Evolutionary conservation across 2,329 filamentous ascomycete species (phyloP), one percentile per base, ranked within the genome.

Genomic region (Fusarium sp.): DNA sequence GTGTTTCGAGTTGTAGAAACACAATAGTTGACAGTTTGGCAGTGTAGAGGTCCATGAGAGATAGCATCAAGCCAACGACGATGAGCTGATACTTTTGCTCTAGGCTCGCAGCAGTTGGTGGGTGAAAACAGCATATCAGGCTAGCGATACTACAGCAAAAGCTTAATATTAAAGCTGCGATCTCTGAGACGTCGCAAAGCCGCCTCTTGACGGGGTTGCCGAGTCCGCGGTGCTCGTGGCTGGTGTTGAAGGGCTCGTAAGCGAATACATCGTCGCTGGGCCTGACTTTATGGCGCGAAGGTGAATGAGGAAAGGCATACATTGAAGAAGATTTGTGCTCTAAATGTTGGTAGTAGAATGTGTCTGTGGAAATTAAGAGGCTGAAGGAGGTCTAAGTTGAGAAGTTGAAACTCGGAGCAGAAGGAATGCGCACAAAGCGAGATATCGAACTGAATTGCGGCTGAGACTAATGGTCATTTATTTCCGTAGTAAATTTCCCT

Each of bases 391-490:
- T 3, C 12, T 4, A 21, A 4, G 6, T 21, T 27, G 18, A 45
- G 5, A 45, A 6, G 14, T 27, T 27, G 4, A 27, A 25, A 19
- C 23, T 14, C 11, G 18, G 8, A 10, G 21, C 0, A 23, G 14
- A 21, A 12, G 4, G 1, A 9, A 37, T 15, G 4, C 5, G 5
- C 1, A 5, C 3, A 6, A 25, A 27, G 9, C 23, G 23, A 9
- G 10, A 37, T 16, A 6, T 21, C 11, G 9, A 6, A 21, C 2
- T 16, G 18, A 21, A 27, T 11, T 37, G 31, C 31, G 23, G 23
- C 23, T 37, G 14, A 52, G 1, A 27, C 4, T 21, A 2, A 2
- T 5, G 3, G 7, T 11, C 0, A 1, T 4, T 25, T 52, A 11
- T 35, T 4, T 21, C 31, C 18, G 7, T 18, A 25, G n/a, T 14